phyloP scores from a whole-genome alignment of 2,329 filamentous ascomycete species.

The Pseudocercospora crystallina region DNA sequence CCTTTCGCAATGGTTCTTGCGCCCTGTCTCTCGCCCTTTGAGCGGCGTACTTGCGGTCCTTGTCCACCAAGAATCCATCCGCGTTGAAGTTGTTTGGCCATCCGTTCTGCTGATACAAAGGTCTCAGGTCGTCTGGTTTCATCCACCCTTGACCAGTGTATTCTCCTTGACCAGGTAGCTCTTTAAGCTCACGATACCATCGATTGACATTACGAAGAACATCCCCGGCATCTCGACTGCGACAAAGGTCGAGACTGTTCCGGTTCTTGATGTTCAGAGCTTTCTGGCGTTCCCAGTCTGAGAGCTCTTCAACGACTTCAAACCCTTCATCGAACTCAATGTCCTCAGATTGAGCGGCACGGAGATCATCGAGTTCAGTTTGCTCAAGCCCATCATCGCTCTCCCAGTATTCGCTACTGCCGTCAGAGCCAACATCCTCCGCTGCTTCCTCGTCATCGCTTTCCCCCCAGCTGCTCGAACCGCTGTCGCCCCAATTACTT shows the following conservation, averaged over 20 bases:
- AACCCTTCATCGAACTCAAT: slow-evolving; percentile 17
- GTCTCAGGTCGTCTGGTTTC: background rate
- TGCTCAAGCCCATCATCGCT: slow-evolving; percentile 9
- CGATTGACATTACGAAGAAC: slow-evolving; percentile 15
- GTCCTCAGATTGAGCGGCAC: background rate
- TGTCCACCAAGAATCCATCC: slow-evolving; percentile 15
- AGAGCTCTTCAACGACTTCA: slow-evolving; percentile 8
- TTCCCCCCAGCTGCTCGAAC: background rate
- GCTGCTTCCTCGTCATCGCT: slow-evolving; percentile 2
- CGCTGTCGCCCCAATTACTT: slow-evolving; percentile 14
- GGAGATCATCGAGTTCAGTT: background rate
- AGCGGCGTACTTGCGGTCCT: slow-evolving; percentile 7
- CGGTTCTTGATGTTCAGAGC: slow-evolving; percentile 6
- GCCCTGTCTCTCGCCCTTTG: slow-evolving; percentile 9
- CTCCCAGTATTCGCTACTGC: slow-evolving; percentile 13
- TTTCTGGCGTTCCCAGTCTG: background rate
- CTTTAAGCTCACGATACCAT: slow-evolving; percentile 15
- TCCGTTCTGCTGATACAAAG: slow-evolving; percentile 11
- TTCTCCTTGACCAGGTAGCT: slow-evolving; percentile 11
- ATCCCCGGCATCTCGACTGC: slow-evolving; percentile 8
- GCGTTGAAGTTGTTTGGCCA: slow-evolving; percentile 20
- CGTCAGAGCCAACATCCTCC: slow-evolving; percentile 1
- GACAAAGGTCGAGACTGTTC: slow-evolving; percentile 8
- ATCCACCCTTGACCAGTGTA: slow-evolving; percentile 5
- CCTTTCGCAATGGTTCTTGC: slow-evolving; percentile 11